Base-by-base conservation (phyloP, 176 grass and related monocot species). In the Triticum timopheevii region DNA sequence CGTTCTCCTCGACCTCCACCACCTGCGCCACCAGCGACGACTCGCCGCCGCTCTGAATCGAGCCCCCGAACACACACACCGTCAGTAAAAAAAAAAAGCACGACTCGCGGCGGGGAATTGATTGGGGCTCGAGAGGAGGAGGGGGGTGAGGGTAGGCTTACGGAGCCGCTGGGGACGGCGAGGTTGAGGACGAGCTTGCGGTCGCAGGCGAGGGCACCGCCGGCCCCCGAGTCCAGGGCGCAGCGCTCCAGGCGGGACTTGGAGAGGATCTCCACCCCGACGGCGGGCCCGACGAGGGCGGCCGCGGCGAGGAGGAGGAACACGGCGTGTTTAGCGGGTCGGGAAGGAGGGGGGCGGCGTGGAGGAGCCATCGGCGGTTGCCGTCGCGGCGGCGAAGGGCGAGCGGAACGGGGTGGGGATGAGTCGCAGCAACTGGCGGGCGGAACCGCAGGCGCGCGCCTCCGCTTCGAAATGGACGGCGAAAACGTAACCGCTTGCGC, bases 101-200 rank as follows among this genome's bases (percentile, higher is more conserved):
- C 25, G 6, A 4, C 23, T 15, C 3, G 20, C 13, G 15, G 58
- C 5, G 22, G 6, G 33, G 20, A 23, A 50, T 50, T 50, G 20
- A 44, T 65, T 19, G 3, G 76, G 10, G 13, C 12, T 38, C 12
- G 69, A 6, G 25, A 30, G 24, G 33, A 34, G 20, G 39, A 17
- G 61, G 71, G 8, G 12, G 13, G 54, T 3, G 47, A 44, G 11
- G 27, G 12, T 16, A 27, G 8, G 45, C 74, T 89, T 88, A 93
- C 94, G 24, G 90, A 81, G 39, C 77, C 94, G 28, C 92, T 91
- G 69, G 90, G 97, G 16, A 99, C 85, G 59, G 90, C 58, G 47
- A 96, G 42, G 82, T 96, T 50, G 84, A 99, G 23, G 66, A 96
- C 92, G 50, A 99, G 20, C 88, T 99, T 99, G 0, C 49, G 83